Base-by-base conservation (phyloP, 306 rosid species). In the Pterocarpus santalinus region DNA sequence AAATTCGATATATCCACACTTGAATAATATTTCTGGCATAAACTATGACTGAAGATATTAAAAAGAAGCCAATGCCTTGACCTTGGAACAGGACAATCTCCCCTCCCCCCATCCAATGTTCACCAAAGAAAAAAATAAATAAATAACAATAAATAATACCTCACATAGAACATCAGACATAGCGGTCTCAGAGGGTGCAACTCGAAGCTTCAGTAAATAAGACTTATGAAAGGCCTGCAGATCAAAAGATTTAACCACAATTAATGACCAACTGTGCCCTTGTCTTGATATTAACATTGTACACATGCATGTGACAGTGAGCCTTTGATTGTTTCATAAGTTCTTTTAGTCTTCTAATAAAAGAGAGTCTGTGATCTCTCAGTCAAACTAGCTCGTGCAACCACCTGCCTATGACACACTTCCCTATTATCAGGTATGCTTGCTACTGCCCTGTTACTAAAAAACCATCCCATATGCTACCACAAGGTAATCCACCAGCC, bases 121-220 rank as follows among this genome's bases (percentile, higher is more conserved):
- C 56, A 57, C 14, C 57, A 44, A 56, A 73, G 28, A 22, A 22
- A 22, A 22, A 22, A 22, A 22, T 61, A 38, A 34, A 39, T 52
- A 63, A 32, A 56, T 69, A 56, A 63, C 38, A 30, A 75, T 34
- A 65, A 52, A 75, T 32, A 80, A 22, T 88, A 92, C 99, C 99
- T 96, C 99, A 11, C 99, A 97, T 38, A 93, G 87, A 80, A 96
- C 99, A 90, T 96, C 99, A 67, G 97, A 90, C 99, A 96, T 96
- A 74, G 99, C 99, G 65, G 98, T 96, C 88, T 96, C 99, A 49
- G 94, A 90, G 52, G 98, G 98, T 81, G 97, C 97, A 86, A 96
- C 99, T 53, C 98, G 97, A 73, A 88, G 94, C 88, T 90, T 96
- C 82, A 87, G 86, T 73, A 96, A 86, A 87, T 96, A 97, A 86